Conservation (phyloP, 2,329 filamentous ascomycete genomes). For the Aspergillus intermedius region DNA sequence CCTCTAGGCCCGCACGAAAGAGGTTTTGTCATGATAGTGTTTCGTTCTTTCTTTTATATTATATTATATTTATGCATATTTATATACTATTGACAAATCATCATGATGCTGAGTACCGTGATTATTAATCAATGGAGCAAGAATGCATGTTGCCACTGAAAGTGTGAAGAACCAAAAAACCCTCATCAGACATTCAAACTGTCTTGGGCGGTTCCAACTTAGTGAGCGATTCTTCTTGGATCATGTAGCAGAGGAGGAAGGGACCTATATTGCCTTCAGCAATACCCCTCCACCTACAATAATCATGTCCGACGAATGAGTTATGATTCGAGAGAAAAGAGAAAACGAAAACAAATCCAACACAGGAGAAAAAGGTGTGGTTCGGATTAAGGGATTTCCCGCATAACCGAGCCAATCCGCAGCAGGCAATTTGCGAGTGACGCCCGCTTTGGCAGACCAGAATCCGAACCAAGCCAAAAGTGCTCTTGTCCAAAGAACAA, state of each 20-base stretch:
- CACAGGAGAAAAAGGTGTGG: slow-evolving; percentile 9
- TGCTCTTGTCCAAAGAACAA: slow-evolving; percentile 19
- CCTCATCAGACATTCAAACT: slow-evolving; percentile 44
- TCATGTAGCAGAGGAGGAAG: slow-evolving; percentile 56
- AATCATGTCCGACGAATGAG: slow-evolving; percentile 52
- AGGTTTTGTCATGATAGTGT: no score
- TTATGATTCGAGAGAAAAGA: slow-evolving; percentile 42
- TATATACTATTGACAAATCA: no score
- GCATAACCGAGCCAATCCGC: slow-evolving; percentile 32
- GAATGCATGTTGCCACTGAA: slow-evolving; percentile 53
- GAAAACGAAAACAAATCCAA: slow-evolving; percentile 11
- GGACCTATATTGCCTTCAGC: slow-evolving; percentile 27
- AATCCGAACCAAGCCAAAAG: slow-evolving; percentile 25
- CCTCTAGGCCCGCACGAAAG: no score
- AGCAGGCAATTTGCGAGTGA: slow-evolving; percentile 33
- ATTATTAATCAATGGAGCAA: not conserved
- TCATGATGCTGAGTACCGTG: not conserved
- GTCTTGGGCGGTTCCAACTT: slow-evolving; percentile 60
- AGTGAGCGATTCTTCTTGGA: slow-evolving; percentile 55
- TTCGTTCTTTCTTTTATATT: no score
- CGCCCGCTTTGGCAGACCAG: slow-evolving; percentile 24
- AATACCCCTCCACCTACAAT: slow-evolving; percentile 56
- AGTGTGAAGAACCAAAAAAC: slow-evolving; percentile 59
- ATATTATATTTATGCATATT: no score
- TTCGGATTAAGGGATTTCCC: slow-evolving; percentile 26